Evolutionary conservation across 2,329 filamentous ascomycete genomes (phyloP), one percentile per base, ranked within the genome.

Genomic region (Capronia americana): DNA sequence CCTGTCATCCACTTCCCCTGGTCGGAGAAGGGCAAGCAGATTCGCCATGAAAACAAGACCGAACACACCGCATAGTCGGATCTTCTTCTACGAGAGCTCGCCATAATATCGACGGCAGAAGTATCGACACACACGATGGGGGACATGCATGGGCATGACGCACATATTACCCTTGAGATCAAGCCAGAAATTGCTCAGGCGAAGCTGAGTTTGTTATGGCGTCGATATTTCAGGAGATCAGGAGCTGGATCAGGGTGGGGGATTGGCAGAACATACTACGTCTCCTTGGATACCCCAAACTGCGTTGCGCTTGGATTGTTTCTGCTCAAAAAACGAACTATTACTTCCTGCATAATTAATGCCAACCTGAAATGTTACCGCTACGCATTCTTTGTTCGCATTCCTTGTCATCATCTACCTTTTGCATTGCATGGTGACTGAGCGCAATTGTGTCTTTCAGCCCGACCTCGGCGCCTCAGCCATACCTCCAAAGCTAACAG

Each of bases 1-100:
- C 94, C 93, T 59, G 93, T 97, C 70, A 89, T 91, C 74, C 93
- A 97, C 84, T 96, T 97, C 85, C 94, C 93, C 61, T 97, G 94
- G 94, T 94, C 91, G 44, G 90, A 91, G 74, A 90, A 90, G 81
- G 91, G 87, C 61, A 86, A 86, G 69, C 85, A 88, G 78, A 78
- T 77, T 67, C 86, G 88, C 68, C 77, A 75, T 66, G 73, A 74
- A 69, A 83, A 70, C 63, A 83, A 90, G 83, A 80, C 79, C 62
- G 81, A 83, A 46, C 82, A 81, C 60, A 66, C 64, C 23, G 71
- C 66, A 53, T 72, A 69, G 64, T 57, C 57, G 26, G 26, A 7
- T 50, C 17, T 17, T 44, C 38, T 44, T 44, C 38, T 8, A n/a
- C 38, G 17, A 44, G 38, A 44, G 6, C 14, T 44, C 17, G 5